phyloP scores from a whole-genome alignment of 129 eudicot species.

The Scalesia atractyloides region DNA sequence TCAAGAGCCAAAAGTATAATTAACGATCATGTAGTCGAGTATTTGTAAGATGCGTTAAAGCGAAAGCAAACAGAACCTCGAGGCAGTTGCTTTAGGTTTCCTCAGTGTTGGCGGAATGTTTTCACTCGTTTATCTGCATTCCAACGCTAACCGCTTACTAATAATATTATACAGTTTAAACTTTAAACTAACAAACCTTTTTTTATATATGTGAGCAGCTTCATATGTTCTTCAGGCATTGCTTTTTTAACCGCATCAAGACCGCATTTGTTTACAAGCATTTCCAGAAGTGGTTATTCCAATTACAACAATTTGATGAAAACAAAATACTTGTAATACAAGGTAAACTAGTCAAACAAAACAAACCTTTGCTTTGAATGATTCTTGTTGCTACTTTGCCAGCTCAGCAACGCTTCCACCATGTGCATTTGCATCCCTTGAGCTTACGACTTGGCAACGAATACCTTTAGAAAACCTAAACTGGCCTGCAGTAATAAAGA shows the following conservation, averaged over 20 bases:
- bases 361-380: slow-evolving; percentile 95
- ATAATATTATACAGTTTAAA: background rate
- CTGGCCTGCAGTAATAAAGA: slow-evolving; percentile 63
- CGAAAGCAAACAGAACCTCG: slow-evolving; percentile 51
- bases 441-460: slow-evolving; percentile 91
- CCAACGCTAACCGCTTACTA: slow-evolving; percentile 2
- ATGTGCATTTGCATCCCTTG: slow-evolving; percentile 70
- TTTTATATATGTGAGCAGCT: slow-evolving; percentile 89
- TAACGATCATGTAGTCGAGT: background rate
- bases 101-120: slow-evolving; percentile 53
- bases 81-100: slow-evolving; percentile 82
- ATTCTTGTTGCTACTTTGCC: slow-evolving; percentile 81
- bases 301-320: background rate
- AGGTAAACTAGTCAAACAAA: slow-evolving; percentile 22
- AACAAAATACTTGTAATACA: slow-evolving; percentile 8
- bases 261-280: slow-evolving; percentile 97
- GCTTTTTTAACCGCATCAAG: slow-evolving; percentile 86
- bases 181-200: slow-evolving; percentile 66
- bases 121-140: slow-evolving; percentile 78
- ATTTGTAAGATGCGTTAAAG: background rate
- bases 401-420: slow-evolving; percentile 81
- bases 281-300: slow-evolving; percentile 49
- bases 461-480: slow-evolving; percentile 86
- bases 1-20: background rate
- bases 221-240: slow-evolving; percentile 97